These are phyloP conservation scores for Turnera subulata DNA, from an alignment of 345 rosid genomes.

Conservation along the genomic window DNA sequence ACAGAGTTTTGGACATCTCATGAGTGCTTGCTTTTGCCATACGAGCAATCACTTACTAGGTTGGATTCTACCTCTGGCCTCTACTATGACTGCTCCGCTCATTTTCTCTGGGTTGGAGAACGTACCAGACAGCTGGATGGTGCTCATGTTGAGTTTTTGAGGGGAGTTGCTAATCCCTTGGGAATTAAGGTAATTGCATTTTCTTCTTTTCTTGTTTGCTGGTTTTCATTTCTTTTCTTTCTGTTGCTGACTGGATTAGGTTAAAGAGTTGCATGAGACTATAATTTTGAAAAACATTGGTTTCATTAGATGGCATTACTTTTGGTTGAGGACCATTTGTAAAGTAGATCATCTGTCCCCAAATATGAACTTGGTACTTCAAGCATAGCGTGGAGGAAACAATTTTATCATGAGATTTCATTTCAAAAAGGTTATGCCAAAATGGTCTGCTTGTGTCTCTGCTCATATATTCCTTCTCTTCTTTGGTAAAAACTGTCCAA, in stretches of 20 bases:
- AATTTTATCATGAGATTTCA: too few species aligned
- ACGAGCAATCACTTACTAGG: slow-evolving; percentile 30
- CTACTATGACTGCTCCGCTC: slow-evolving; percentile 32
- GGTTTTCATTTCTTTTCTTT: neutral
- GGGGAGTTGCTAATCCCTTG: slow-evolving; percentile 30
- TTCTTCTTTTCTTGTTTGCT: neutral
- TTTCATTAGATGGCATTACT: too few species aligned
- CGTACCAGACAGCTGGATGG: slow-evolving; percentile 31
- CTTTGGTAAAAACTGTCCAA: too few species aligned
- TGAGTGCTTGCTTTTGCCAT: slow-evolving; percentile 30
- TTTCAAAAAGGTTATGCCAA: too few species aligned
- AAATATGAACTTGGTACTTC: slow-evolving; percentile 1
- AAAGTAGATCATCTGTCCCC: too few species aligned
- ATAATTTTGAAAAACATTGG: neutral
- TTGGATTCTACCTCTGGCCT: slow-evolving; percentile 32
- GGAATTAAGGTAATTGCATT: slow-evolving; percentile 21
- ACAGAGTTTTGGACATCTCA: slow-evolving; percentile 33
- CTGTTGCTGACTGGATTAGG: neutral
- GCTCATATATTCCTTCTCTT: too few species aligned
- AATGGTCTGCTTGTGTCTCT: too few species aligned
- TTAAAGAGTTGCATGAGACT: neutral
- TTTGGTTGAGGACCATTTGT: neutral
- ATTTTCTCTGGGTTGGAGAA: slow-evolving; percentile 28
- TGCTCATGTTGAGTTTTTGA: slow-evolving; percentile 28
- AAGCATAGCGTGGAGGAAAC: neutral